phyloP scores from a whole-genome alignment of 2,329 filamentous ascomycete genomes.

The Bertia moriformis region DNA sequence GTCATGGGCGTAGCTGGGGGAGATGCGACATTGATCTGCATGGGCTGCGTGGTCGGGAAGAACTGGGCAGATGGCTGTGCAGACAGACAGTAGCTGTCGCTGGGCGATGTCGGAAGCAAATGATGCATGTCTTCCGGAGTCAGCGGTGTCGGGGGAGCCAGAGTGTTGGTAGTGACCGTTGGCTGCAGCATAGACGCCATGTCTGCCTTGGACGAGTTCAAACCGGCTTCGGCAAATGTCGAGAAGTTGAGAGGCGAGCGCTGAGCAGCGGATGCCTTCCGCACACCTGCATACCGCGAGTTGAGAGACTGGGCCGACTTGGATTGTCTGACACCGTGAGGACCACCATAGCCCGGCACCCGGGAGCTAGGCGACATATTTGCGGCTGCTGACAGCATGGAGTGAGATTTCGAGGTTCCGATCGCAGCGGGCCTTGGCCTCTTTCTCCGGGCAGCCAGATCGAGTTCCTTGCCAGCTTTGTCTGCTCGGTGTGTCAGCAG shows the following conservation, averaged over 20 bases:
- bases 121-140: constrained; percentile 24
- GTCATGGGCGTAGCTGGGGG: constrained; percentile 24
- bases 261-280: constrained; percentile 26
- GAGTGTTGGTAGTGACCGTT: constrained; percentile 15
- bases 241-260: constrained; percentile 27
- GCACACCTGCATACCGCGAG: constrained; percentile 25
- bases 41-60: constrained; percentile 19
- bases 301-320: constrained; percentile 26
- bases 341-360: constrained; percentile 13
- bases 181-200: constrained; percentile 15
- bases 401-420: constrained; percentile 19
- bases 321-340: constrained; percentile 24
- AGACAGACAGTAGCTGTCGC: constrained; percentile 19
- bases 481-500: constrained; percentile 9
- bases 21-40: constrained; percentile 23
- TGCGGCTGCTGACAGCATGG: constrained; percentile 18
- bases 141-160: constrained; percentile 24
- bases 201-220: constrained; percentile 15
- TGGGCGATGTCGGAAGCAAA: constrained; percentile 20
- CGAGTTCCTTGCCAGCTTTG: constrained; percentile 21
- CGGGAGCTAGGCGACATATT: constrained; percentile 23
- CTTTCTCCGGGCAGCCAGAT: constrained; percentile 27
- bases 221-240: constrained; percentile 24
- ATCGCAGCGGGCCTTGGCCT: constrained; percentile 27
- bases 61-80: constrained; percentile 15